Evolutionary conservation across 345 rosid species (phyloP), one percentile per base, ranked within the genome.

Genomic region (Murraya koenigii): DNA sequence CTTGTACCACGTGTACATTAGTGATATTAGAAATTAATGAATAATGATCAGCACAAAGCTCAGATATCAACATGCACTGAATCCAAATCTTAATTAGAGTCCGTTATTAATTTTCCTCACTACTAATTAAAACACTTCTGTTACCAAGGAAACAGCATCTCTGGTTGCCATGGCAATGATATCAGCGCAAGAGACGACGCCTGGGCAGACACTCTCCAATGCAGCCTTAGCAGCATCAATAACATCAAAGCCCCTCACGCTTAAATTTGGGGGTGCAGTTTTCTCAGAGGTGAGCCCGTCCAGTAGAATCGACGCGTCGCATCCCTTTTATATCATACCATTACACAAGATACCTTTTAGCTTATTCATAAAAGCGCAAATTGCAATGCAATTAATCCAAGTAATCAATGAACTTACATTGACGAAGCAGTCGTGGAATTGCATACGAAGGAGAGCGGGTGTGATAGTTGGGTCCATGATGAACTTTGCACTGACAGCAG

Each of bases 171-270:
- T 79, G 33, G 80, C 75, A 6, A 89, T 83, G 66, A 88, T 84
- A 82, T 89, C 94, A 26, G 91, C 91, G 54, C 97, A 90, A 67
- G 97, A 89, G 76, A 90, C 90, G 6, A 87, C 74, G 20, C 87
- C 79, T 1, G 81, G 82, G 64, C 94, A 89, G 47, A 81, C 44
- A 55, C 55, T 39, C 64, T 90, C 93, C 1, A 92, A 65, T 0
- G 56, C 81, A 6, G 70, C 11, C 73, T 89, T 87, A 19, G 79
- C 80, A 1, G 75, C 79, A 23, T 87, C 89, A 44, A 89, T 82
- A 10, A 87, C 59, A 11, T 83, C 87, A 47, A 74, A 85, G 1
- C 82, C 85, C 47, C 84, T 77, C 6, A 87, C 85, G 35, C 86
- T 85, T 26, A 39, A 52, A 75, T 89, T 89, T 4, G 85, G 84